Evolutionary conservation across 208 protist genomes (phyloP), one percentile per base, ranked within the genome.

Genomic region (Zelonia costaricensis): DNA sequence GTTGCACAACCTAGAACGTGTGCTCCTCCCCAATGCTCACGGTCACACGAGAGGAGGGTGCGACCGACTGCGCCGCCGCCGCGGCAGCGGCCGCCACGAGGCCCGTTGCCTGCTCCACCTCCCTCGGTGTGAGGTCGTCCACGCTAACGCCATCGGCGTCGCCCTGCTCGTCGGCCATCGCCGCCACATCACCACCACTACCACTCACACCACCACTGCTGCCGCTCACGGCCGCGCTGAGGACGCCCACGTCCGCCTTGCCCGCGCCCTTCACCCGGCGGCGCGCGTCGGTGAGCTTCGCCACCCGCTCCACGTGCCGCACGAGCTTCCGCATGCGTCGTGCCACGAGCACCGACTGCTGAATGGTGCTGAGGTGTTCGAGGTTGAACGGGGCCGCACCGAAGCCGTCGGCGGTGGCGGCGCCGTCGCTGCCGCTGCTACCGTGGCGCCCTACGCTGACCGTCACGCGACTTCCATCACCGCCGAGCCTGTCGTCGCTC

Each of bases 291-390:
- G 74, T 72, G 35, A 85, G n/a, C 66, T 84, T 90, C 46, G 76
- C 66, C 13, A 81, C 71, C 4, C 89, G 80, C 73, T 88, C 84
- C 8, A 86, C 88, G 69, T 89, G 82, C 48, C 76, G 65, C 28
- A 95, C 80, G 0, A 95, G 68, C 52, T 95, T 92, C 2, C 84
- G 82, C 85, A 95, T 84, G 45, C 86, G 82, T 8, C 89, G 80
- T 13, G 88, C 84, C 13, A 91, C 84, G 38, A 94, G 59, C 30
- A 91, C 84, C 9, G 88, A 94, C 47, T 91, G 79, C 63, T 89
- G 78, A 27, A 94, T 62, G 13, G 80, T 51, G 25, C 67, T 62
- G 12, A 85, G 49, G 64, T 82, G 76, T 5, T 67, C 65, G 6
- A 71, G 30, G 38, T 46, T 66, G 18, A 49, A 52, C 16, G 52